phyloP scores from a whole-genome alignment of 2,329 filamentous ascomycete genomes.

The Exserohilum turcica region DNA sequence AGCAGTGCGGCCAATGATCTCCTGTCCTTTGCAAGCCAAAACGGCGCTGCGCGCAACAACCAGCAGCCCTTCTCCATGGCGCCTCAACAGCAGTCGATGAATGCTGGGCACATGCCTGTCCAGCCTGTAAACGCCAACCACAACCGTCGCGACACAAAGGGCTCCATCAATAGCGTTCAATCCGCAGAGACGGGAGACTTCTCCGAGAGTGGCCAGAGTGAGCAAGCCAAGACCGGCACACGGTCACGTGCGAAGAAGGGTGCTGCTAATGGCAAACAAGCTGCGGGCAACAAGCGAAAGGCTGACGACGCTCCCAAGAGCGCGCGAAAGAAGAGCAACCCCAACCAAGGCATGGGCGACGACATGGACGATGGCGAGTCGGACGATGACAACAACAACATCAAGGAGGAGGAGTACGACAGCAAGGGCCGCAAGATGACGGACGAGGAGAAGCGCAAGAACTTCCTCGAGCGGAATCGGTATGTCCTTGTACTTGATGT shows the following conservation, averaged over 20 bases:
- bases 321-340: slow-evolving; percentile 69
- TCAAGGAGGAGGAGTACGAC: slow-evolving; percentile 45
- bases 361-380: slow-evolving; percentile 54
- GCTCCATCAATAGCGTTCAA: slow-evolving; percentile 63
- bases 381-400: slow-evolving; percentile 46
- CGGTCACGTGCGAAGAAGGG: slow-evolving; percentile 46
- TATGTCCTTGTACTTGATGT: slow-evolving; percentile 56
- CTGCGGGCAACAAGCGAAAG: slow-evolving; percentile 67
- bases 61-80: slow-evolving; percentile 56
- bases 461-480: slow-evolving; percentile 96
- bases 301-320: slow-evolving; percentile 73
- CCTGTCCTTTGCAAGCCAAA: slow-evolving; percentile 79
- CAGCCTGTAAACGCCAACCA: slow-evolving; percentile 57
- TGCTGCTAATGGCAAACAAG: slow-evolving; percentile 43
- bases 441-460: slow-evolving; percentile 97
- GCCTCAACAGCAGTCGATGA: slow-evolving; percentile 46
- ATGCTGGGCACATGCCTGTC: slow-evolving; percentile 54
- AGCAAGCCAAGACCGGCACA: slow-evolving; percentile 64
- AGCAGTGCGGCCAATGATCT: slow-evolving; percentile 95
- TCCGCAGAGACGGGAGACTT: slow-evolving; percentile 63
- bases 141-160: slow-evolving; percentile 56
- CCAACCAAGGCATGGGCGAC: slow-evolving; percentile 55
- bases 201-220: slow-evolving; percentile 73
- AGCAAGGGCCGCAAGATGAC: slow-evolving; percentile 85
- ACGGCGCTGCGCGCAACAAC: slow-evolving; percentile 62